These are phyloP conservation scores for Trichosporon asahii DNA, from an alignment of 1,284 basidiomycete genomes.

Conservation along the genomic window DNA sequence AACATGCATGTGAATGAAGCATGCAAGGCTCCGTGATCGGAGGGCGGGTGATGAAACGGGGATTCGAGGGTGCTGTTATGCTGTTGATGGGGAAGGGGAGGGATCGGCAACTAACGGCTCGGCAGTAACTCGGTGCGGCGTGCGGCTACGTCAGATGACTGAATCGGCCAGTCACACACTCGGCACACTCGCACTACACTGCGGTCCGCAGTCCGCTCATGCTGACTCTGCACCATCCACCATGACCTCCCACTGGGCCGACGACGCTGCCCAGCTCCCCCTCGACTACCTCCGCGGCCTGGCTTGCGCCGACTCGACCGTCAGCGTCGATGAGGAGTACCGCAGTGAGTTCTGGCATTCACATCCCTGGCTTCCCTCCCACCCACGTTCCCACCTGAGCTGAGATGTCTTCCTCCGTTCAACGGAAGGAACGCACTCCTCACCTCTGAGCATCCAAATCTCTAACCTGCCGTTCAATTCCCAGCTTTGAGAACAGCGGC, in stretches of 20 bases:
- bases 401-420: not conserved
- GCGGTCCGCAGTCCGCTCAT: not conserved
- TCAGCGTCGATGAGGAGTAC: slow-evolving; percentile 60
- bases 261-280: slow-evolving; percentile 65
- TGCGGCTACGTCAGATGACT: not conserved
- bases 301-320: slow-evolving; percentile 62
- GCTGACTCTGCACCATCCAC: not conserved
- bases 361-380: not conserved
- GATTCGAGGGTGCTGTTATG: not conserved
- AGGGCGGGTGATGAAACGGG: not conserved
- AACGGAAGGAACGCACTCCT: not conserved
- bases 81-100: not conserved
- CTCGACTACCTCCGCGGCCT: slow-evolving; percentile 71
- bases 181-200: not conserved
- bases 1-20: not conserved
- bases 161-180: not conserved
- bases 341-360: slow-evolving; percentile 27
- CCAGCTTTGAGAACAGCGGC: not conserved
- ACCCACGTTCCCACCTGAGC: not conserved
- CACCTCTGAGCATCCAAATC: not conserved
- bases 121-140: not conserved
- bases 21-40: not conserved
- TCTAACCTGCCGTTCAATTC: not conserved
- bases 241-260: slow-evolving; percentile 62
- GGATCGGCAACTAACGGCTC: slow-evolving; percentile 9